Evolutionary conservation across 2,329 filamentous ascomycete genomes (phyloP).

Genomic region (Fusarium floridanum): DNA sequence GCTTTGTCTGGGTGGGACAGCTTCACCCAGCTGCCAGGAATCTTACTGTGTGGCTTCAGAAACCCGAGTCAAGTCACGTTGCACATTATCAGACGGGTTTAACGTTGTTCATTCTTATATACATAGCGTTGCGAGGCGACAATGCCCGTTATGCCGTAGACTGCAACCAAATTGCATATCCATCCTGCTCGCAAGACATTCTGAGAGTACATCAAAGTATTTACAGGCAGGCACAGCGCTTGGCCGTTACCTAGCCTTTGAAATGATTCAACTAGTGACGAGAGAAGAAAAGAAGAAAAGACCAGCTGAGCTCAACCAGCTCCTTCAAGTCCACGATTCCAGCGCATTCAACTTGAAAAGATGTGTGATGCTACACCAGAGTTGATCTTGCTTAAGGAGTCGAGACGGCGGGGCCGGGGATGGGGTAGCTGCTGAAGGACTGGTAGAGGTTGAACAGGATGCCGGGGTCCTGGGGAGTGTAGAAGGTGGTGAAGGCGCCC

Average conservation of each 20-base stretch:
- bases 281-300: background rate
- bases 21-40: too few relatives aligned
- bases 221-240: background rate
- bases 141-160: background rate
- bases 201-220: background rate
- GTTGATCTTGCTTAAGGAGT: constrained; percentile 17
- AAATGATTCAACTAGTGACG: constrained; percentile 1
- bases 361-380: background rate
- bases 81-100: background rate
- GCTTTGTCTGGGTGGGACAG: too few relatives aligned
- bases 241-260: background rate
- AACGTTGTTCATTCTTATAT: constrained; percentile 2
- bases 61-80: background rate
- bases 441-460: constrained; percentile 54
- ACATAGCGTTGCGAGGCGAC: background rate
- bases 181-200: background rate
- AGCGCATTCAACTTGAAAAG: background rate
- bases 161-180: background rate
- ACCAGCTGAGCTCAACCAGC: background rate
- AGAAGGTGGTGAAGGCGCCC: constrained; percentile 52
- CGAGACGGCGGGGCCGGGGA: constrained; percentile 48
- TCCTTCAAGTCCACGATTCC: constrained; percentile 1
- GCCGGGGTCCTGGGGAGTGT: constrained; percentile 51
- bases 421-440: constrained; percentile 46
- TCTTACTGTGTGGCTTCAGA: accelerated